phyloP scores from a whole-genome alignment of 345 rosid species.

The thale cress (Arabidopsis thaliana) region DNA sequence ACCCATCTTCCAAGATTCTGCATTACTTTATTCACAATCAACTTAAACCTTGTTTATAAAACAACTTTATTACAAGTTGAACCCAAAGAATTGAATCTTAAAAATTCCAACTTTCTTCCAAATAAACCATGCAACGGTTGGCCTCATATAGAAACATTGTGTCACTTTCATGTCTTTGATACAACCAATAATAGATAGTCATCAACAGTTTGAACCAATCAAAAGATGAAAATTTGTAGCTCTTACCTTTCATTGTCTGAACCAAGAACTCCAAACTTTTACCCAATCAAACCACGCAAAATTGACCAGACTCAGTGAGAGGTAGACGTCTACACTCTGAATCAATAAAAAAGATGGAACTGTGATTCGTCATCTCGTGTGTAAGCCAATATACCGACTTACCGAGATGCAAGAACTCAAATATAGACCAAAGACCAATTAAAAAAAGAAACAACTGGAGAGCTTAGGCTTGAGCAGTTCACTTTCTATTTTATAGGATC shows the following conservation, averaged over 20 bases:
- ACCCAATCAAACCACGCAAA: conserved; percentile 6
- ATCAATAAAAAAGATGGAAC: neutral
- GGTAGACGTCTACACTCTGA: neutral
- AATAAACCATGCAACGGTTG: neutral
- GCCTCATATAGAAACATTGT: conserved; percentile 28
- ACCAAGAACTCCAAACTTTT: neutral
- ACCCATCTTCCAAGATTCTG: conserved; percentile 8
- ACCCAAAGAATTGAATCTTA: neutral
- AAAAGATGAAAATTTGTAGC: neutral
- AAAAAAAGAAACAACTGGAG: neutral
- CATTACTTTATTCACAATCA: conserved; percentile 27
- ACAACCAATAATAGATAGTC: neutral
- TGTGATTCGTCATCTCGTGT: neutral
- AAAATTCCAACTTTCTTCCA: neutral
- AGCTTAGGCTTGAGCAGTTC: neutral
- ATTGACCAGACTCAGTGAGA: conserved; percentile 11
- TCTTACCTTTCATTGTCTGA: conserved; percentile 21
- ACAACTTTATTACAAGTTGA: neutral
- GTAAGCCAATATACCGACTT: neutral
- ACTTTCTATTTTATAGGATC: neutral
- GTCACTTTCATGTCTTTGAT: conserved; percentile 17
- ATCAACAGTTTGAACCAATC: neutral
- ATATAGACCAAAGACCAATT: neutral
- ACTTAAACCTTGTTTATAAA: conserved; percentile 15
- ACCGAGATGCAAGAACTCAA: neutral